Evolutionary conservation across 257 asterid genomes (phyloP).

Genomic region (Coffea eugenioides): DNA sequence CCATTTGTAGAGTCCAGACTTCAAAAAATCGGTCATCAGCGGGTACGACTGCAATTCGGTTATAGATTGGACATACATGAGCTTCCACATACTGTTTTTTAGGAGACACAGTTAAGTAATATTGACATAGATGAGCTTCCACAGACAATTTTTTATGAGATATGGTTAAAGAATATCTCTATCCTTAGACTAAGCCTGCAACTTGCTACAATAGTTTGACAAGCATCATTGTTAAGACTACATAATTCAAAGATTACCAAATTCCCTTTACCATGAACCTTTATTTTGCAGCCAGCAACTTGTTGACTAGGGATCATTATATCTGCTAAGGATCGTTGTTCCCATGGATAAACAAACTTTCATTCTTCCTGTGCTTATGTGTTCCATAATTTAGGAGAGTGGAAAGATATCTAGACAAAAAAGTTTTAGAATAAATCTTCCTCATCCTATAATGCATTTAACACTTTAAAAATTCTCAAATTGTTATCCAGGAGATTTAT

Average conservation of each 20-base stretch:
- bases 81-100: neutral
- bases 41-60: constrained; percentile 74
- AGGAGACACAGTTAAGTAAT: neutral
- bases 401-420: neutral
- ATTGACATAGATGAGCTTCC: neutral
- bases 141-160: neutral
- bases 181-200: neutral
- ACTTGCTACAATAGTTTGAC: neutral
- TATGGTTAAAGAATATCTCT: neutral
- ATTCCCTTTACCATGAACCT: neutral
- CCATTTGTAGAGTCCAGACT: constrained; percentile 88
- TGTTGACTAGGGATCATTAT: neutral
- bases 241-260: neutral
- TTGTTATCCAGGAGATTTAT: no score
- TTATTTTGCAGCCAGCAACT: neutral
- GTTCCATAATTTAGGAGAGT: neutral
- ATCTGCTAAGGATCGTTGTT: neutral
- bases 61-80: neutral
- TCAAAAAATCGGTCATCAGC: constrained; percentile 66
- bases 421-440: neutral
- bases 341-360: neutral
- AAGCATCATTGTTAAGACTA: neutral
- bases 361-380: neutral
- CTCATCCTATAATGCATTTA: neutral
- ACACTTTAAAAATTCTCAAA: neutral